phyloP scores from a whole-genome alignment of 768 basidiomycete genomes.

The Rhizopogon rudus region DNA sequence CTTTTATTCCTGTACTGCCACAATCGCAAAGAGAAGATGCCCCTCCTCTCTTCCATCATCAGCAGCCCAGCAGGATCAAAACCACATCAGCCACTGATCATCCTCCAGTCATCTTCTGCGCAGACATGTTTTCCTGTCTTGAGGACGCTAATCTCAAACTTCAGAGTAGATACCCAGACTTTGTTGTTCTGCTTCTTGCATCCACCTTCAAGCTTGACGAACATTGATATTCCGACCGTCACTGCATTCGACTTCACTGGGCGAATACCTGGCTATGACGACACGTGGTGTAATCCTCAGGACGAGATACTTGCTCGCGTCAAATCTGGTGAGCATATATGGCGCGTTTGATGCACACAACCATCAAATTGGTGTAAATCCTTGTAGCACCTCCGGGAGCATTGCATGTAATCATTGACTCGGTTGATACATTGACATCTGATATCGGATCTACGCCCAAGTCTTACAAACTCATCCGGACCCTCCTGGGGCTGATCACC shows the following conservation, averaged over 20 bases:
- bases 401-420: conserved; percentile 68
- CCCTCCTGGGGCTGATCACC: conserved; percentile 40
- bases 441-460: conserved; percentile 53
- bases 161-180: conserved; percentile 16
- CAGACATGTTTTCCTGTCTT: conserved; percentile 57
- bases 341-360: conserved; percentile 19
- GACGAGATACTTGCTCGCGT: conserved; percentile 37
- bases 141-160: conserved; percentile 35
- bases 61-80: conserved; percentile 13
- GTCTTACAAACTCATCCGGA: conserved; percentile 47
- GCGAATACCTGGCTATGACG: conserved; percentile 49
- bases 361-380: neutral
- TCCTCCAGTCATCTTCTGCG: conserved; percentile 56
- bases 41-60: conserved; percentile 23
- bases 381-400: conserved; percentile 38
- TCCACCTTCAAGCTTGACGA: conserved; percentile 44
- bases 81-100: conserved; percentile 39
- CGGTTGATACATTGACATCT: conserved; percentile 57
- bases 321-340: conserved; percentile 27
- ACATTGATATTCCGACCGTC: conserved; percentile 24
- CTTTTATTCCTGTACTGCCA: neutral
- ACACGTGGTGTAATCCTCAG: conserved; percentile 27
- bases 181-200: conserved; percentile 57
- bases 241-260: conserved; percentile 46
- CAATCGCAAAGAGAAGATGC: conserved; percentile 15